Percentiles rank a stretch among this genome's conserved stretches.
Evolutionary conservation across 495 filamentous ascomycete species (phyloP).

Genomic region (Thermothielavioides terrestris): DNA sequence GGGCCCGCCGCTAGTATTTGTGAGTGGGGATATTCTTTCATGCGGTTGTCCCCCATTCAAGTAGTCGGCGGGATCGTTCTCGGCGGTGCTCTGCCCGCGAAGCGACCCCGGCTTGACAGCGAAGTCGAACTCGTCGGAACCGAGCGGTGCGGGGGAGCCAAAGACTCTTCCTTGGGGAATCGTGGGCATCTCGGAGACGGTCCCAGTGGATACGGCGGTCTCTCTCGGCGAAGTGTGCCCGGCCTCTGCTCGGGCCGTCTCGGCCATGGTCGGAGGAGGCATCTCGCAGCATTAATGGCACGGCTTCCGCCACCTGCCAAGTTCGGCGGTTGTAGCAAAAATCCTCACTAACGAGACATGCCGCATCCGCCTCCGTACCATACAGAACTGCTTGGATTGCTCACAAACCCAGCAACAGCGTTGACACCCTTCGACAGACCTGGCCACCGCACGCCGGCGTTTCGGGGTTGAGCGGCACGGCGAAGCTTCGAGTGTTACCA

Average conservation of each 20-base stretch:
- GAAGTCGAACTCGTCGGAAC: slow-evolving; percentile 28
- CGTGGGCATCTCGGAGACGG: slow-evolving; percentile 21
- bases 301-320: slow-evolving; percentile 52
- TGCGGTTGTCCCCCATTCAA: slow-evolving; percentile 36
- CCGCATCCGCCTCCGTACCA: neutral
- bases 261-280: slow-evolving; percentile 24
- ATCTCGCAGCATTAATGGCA: neutral
- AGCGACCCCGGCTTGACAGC: slow-evolving; percentile 17
- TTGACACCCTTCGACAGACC: neutral
- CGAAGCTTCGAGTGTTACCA: neutral
- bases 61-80: slow-evolving; percentile 33
- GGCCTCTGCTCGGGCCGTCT: slow-evolving; percentile 10
- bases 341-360: slow-evolving; percentile 17
- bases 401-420: neutral
- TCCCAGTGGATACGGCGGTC: slow-evolving; percentile 18
- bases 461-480: neutral
- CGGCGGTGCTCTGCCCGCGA: slow-evolving; percentile 3
- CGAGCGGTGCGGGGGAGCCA: slow-evolving; percentile 12
- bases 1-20: neutral
- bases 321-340: neutral
- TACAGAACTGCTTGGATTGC: neutral
- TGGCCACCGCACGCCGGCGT: neutral
- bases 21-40: slow-evolving; percentile 20
- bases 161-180: slow-evolving; percentile 22
- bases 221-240: slow-evolving; percentile 13